These are phyloP conservation scores for Nitzschia sp. DNA, from an alignment of 108 stramenopile species.

Conservation along the genomic window DNA sequence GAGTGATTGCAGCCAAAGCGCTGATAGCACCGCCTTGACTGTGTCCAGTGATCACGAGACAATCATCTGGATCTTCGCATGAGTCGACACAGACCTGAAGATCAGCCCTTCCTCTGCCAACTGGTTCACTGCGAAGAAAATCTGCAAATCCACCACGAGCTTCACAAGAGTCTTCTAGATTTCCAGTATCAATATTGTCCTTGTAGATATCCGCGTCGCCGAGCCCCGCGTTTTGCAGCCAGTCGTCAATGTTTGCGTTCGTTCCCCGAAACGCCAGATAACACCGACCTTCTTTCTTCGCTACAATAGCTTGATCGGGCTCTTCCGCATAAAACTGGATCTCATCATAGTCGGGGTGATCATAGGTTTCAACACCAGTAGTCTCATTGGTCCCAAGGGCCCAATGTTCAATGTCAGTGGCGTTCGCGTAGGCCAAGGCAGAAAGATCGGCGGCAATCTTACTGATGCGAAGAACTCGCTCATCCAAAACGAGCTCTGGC, in stretches of 20 bases:
- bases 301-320: conserved; percentile 7
- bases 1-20: neutral
- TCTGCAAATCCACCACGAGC: neutral
- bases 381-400: neutral
- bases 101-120: neutral
- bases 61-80: neutral
- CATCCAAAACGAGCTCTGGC: conserved; percentile 1
- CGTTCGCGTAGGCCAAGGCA: neutral
- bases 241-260: neutral
- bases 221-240: conserved; percentile 3
- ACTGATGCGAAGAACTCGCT: neutral
- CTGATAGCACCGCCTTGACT: conserved; percentile 5
- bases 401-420: neutral
- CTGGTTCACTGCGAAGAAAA: neutral
- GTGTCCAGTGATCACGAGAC: conserved; percentile 10
- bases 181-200: neutral
- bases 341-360: neutral
- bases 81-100: neutral
- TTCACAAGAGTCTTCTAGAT: neutral
- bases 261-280: conserved; percentile 10
- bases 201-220: neutral
- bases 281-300: conserved; percentile 13
- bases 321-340: conserved; percentile 5
- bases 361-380: neutral
- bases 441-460: conserved; percentile 4